phyloP scores from a whole-genome alignment of 2,329 filamentous ascomycete genomes.

The Drechslerella coelobrocha region DNA sequence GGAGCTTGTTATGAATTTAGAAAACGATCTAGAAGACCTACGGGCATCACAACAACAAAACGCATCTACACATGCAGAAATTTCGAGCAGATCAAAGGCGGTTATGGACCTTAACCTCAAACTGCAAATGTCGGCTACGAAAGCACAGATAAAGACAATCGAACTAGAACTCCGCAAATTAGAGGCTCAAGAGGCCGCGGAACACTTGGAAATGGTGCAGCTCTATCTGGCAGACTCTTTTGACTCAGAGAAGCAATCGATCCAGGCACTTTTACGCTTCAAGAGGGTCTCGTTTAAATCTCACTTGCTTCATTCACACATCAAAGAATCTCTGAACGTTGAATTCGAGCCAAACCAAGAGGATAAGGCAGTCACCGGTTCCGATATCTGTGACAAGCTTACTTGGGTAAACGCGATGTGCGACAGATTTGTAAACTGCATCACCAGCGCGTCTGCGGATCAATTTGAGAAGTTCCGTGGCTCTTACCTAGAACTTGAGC shows the following conservation, averaged over 20 bases:
- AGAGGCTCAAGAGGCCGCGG: conserved; percentile 84
- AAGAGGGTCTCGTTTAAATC: conserved; percentile 89
- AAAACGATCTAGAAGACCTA: conserved; percentile 88
- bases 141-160: conserved; percentile 92
- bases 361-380: conserved; percentile 79
- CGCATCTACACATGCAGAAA: conserved; percentile 88
- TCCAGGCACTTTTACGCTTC: conserved; percentile 87
- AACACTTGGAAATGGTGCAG: conserved; percentile 82
- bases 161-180: conserved; percentile 85
- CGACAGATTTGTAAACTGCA: conserved; percentile 79
- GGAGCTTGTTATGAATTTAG: conserved; percentile 83
- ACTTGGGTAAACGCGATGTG: conserved; percentile 84
- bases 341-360: conserved; percentile 68
- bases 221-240: conserved; percentile 87
- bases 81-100: conserved; percentile 83
- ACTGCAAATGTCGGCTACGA: conserved; percentile 85
- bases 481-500: conserved; percentile 84
- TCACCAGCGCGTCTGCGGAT: conserved; percentile 77
- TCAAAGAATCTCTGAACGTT: conserved; percentile 74
- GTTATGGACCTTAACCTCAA: conserved; percentile 98
- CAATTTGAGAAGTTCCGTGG: conserved; percentile 80
- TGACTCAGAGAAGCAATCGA: conserved; percentile 78
- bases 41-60: conserved; percentile 89
- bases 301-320: conserved; percentile 74
- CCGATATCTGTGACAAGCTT: conserved; percentile 83